Percentiles rank a stretch among this genome's conserved stretches.
Evolutionary conservation across 2,329 filamentous ascomycete species (phyloP).

Genomic region (Cadophora sp.): DNA sequence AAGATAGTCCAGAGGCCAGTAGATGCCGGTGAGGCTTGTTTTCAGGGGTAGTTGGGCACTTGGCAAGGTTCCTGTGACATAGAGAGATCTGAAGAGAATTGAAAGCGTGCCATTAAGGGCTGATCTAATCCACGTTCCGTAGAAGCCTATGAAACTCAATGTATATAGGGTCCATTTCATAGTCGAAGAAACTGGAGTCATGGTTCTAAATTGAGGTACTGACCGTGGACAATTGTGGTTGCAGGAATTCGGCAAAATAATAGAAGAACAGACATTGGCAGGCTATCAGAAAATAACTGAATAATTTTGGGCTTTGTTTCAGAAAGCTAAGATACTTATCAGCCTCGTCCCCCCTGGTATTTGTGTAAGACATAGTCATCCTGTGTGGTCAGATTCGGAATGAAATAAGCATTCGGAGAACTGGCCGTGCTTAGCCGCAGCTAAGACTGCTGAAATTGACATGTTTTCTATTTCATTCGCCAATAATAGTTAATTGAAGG

Average conservation of each 20-base stretch:
- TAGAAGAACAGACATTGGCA: neutral
- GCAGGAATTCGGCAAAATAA: too few species aligned
- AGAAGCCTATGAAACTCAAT: neutral
- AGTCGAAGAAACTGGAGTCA: neutral
- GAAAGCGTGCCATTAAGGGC: neutral
- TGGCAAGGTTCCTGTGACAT: neutral
- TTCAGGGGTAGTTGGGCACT: neutral
- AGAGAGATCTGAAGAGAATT: neutral
- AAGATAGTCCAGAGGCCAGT: slow-evolving; percentile 8
- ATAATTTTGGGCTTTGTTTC: neutral
- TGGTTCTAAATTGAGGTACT: neutral
- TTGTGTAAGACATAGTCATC: neutral
- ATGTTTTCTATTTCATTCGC: too few species aligned
- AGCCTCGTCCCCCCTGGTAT: neutral
- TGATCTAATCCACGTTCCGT: slow-evolving; percentile 10
- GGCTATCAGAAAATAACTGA: neutral
- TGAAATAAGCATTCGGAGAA: neutral
- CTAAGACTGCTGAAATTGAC: too few species aligned
- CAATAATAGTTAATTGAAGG: too few species aligned
- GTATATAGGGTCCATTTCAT: slow-evolving; percentile 5
- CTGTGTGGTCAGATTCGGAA: neutral
- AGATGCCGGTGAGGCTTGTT: neutral
- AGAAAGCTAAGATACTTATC: neutral
- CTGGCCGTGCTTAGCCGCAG: neutral
- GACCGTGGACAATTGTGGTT: neutral